Percentiles rank a stretch among this genome's conserved stretches.
Evolutionary conservation across 169 alveolate genomes (phyloP).

Genomic region (Plasmodium coatneyi): DNA sequence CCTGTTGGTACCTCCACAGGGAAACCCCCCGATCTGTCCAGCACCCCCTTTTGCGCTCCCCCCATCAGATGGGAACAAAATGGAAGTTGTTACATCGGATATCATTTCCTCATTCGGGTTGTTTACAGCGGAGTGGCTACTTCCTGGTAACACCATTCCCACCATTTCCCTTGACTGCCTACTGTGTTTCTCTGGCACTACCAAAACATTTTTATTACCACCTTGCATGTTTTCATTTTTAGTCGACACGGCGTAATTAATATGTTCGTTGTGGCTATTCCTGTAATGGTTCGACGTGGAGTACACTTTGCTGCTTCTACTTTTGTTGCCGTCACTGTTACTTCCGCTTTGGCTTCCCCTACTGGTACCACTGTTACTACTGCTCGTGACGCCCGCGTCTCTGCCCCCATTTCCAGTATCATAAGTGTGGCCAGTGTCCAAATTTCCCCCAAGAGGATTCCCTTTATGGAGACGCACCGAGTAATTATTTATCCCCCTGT

Average conservation of each 20-base stretch:
- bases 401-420: constrained; percentile 2
- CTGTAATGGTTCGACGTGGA: neutral
- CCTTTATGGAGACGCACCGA: neutral
- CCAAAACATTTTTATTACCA: neutral
- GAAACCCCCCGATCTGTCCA: neutral
- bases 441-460: neutral
- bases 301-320: neutral
- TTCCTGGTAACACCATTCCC: neutral
- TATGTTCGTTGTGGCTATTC: neutral
- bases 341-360: neutral
- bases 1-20: neutral
- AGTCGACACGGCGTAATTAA: neutral
- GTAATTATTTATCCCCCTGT: neutral
- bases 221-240: neutral
- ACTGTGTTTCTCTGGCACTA: neutral
- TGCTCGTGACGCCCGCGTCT: neutral
- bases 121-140: neutral
- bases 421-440: neutral
- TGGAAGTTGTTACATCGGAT: neutral
- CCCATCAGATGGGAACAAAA: neutral
- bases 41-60: neutral
- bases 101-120: neutral
- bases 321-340: neutral
- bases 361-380: neutral
- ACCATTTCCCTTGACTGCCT: neutral